Percentiles rank a stretch among this genome's conserved stretches.
Conservation (phyloP, 345 rosid species). For the Euphorbia peplus region DNA sequence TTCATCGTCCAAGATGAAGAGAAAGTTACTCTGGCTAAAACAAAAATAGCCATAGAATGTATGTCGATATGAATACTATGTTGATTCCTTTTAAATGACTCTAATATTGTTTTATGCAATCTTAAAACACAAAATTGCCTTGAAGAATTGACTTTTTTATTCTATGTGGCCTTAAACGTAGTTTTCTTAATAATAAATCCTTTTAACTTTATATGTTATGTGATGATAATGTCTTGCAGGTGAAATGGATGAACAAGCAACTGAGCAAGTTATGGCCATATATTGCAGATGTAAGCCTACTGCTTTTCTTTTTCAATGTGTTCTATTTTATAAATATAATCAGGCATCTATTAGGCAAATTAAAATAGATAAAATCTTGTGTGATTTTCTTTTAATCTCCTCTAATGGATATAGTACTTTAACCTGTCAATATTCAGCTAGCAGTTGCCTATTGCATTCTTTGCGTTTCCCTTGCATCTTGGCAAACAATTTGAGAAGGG, state of each 20-base stretch:
- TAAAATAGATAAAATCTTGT: background rate
- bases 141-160: background rate
- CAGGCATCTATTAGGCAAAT: background rate
- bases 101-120: background rate
- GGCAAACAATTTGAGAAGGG: background rate
- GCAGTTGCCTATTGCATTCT: background rate
- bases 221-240: slow-evolving; percentile 47
- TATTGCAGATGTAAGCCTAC: slow-evolving; percentile 77
- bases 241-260: slow-evolving; percentile 97
- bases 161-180: background rate
- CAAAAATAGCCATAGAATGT: background rate
- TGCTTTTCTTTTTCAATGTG: slow-evolving; percentile 8
- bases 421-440: slow-evolving; percentile 4
- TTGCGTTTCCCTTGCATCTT: background rate
- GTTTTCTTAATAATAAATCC: background rate
- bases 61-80: background rate
- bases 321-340: background rate
- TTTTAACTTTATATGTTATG: slow-evolving; percentile 3
- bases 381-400: background rate
- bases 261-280: slow-evolving; percentile 94
- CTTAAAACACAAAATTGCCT: background rate
- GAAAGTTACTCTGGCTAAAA: background rate
- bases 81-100: background rate
- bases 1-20: background rate
- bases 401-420: background rate